A percentile compares a stretch with the other conserved stretches of the same genome.
phyloP scores from a whole-genome alignment of 2,329 filamentous ascomycete genomes.

The Cytospora paraplurivora region DNA sequence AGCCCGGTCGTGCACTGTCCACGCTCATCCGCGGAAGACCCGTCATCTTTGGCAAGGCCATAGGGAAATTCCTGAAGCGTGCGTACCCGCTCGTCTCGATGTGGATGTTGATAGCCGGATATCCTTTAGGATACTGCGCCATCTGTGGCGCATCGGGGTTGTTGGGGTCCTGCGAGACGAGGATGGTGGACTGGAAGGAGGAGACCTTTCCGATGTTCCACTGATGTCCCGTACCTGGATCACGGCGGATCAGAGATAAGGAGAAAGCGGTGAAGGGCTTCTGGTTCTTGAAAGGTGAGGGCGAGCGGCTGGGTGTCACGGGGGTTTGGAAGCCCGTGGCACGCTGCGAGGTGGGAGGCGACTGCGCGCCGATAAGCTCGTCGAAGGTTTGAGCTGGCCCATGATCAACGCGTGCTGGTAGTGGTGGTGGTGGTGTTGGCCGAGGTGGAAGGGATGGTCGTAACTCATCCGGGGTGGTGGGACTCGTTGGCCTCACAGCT shows the following conservation, averaged over 20 bases:
- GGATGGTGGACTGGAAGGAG: slow-evolving; percentile 51
- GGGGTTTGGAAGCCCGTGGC: slow-evolving; percentile 11
- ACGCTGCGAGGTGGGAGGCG: neutral
- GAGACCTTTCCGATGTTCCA: slow-evolving; percentile 75
- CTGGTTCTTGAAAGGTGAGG: slow-evolving; percentile 42
- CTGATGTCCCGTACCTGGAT: slow-evolving; percentile 67
- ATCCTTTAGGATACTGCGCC: slow-evolving; percentile 29
- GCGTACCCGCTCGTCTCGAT: slow-evolving; percentile 59
- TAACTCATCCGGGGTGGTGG: neutral
- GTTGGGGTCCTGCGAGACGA: slow-evolving; percentile 32
- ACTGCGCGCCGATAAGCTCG: slow-evolving; percentile 6
- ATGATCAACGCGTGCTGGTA: neutral
- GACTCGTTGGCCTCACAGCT: slow-evolving; percentile 4
- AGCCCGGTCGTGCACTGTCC: slow-evolving; percentile 35
- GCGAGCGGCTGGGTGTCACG: slow-evolving; percentile 36
- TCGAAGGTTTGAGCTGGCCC: slow-evolving; percentile 17
- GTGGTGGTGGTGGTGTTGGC: neutral
- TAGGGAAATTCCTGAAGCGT: slow-evolving; percentile 56
- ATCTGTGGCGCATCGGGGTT: slow-evolving; percentile 32
- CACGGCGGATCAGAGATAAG: slow-evolving; percentile 70
- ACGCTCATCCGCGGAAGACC: slow-evolving; percentile 35
- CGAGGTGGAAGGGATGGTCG: slow-evolving; percentile 7
- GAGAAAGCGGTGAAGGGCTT: slow-evolving; percentile 49
- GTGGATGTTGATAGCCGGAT: slow-evolving; percentile 52
- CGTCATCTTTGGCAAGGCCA: slow-evolving; percentile 38